These are phyloP conservation scores for Imleria badia DNA, from an alignment of 768 basidiomycete species.

Conservation along the genomic window DNA sequence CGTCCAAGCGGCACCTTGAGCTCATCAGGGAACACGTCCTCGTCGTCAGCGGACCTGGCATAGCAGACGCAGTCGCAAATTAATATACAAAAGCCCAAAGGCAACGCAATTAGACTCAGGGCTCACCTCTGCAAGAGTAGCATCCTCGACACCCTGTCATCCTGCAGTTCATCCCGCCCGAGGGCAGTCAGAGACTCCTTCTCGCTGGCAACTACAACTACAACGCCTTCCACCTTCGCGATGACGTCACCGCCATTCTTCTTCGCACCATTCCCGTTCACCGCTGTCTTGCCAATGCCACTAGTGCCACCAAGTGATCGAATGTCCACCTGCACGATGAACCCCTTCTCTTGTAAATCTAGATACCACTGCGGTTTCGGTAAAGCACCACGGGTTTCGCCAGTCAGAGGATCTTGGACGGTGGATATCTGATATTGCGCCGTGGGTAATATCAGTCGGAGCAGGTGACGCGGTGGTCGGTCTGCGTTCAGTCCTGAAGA, in stretches of 20 bases:
- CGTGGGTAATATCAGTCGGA: constrained; percentile 79
- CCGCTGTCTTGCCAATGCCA: constrained; percentile 2
- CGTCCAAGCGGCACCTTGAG: constrained; percentile 60
- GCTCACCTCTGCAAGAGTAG: constrained; percentile 63
- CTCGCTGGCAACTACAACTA: constrained; percentile 57
- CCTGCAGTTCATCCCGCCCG: constrained; percentile 75
- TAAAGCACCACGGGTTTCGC: constrained; percentile 57
- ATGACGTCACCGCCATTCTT: constrained; percentile 9
- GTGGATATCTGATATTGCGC: constrained; percentile 76
- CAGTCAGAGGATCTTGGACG: constrained; percentile 79
- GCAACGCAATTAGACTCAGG: not conserved
- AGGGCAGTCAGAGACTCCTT: constrained; percentile 73
- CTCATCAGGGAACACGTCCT: constrained; percentile 58
- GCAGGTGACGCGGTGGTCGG: constrained; percentile 63
- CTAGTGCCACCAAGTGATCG: constrained; percentile 43
- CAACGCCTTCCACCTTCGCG: constrained; percentile 38
- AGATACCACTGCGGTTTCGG: constrained; percentile 72
- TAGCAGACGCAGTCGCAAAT: not conserved
- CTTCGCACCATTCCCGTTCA: constrained; percentile 4
- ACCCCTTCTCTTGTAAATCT: constrained; percentile 60
- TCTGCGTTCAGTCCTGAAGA: constrained; percentile 63
- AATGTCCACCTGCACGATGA: constrained; percentile 56
- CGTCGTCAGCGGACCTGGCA: constrained; percentile 52
- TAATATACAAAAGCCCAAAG: constrained; percentile 1
- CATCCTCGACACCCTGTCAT: constrained; percentile 67